phyloP scores from a whole-genome alignment of 164 flowering plant genomes.

The Magnolia changhungtana region DNA sequence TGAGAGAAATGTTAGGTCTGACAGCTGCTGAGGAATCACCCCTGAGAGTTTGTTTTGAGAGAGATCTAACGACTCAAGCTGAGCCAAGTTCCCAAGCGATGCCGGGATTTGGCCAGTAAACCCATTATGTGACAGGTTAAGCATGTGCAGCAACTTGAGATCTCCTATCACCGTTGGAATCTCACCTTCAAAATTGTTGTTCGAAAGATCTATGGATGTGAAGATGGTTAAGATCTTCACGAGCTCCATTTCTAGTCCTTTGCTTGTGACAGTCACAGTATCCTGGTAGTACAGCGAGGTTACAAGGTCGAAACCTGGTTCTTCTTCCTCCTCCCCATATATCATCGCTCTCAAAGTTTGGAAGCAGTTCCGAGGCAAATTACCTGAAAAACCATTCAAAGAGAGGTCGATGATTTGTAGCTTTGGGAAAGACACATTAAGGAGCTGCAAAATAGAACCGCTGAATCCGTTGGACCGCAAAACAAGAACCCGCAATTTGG shows the following conservation, averaged over 20 bases:
- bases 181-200: too few species aligned
- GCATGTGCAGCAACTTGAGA: constrained; percentile 1
- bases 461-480: constrained; percentile 48
- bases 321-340: neutral
- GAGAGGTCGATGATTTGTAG: constrained; percentile 59
- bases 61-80: neutral
- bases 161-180: neutral
- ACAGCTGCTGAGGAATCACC: constrained; percentile 12
- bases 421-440: constrained; percentile 14
- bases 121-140: constrained; percentile 5
- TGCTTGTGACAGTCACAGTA: too few species aligned
- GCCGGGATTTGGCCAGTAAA: constrained; percentile 11
- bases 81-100: neutral
- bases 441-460: constrained; percentile 28
- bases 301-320: too few species aligned
- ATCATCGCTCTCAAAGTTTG: constrained; percentile 29
- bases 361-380: constrained; percentile 20
- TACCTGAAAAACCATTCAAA: constrained; percentile 42
- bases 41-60: constrained; percentile 7
- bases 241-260: too few species aligned
- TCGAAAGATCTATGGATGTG: too few species aligned
- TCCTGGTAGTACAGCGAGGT: too few species aligned
- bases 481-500: constrained; percentile 50
- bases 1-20: constrained; percentile 10
- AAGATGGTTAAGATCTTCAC: too few species aligned